Evolutionary conservation across 2,329 filamentous ascomycete species (phyloP), one percentile per base, ranked within the genome.

Genomic region (Phoma sp.): DNA sequence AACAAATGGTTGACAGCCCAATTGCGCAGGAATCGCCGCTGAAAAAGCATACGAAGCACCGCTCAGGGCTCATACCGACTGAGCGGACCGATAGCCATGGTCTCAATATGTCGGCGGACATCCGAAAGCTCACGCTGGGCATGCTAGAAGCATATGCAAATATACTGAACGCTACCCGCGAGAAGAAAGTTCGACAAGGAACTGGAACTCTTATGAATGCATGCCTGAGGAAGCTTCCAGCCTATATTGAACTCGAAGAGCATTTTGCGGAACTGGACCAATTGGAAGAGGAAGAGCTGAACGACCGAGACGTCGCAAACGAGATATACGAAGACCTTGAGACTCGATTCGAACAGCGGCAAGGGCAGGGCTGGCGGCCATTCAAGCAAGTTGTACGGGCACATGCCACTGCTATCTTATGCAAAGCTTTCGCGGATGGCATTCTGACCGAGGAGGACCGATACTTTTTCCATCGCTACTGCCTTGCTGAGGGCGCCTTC

Each of bases 261-360:
- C 49, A 75, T 33, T 77, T 74, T 55, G 69, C 69, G 4, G 59
- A 67, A 18, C 58, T 73, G 10, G 69, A 73, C 29, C 60, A 58
- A 35, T 53, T 67, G 23, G 65, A 71, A 10, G 67, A 70, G 7
- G 58, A 65, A 7, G 70, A 74, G 10, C 13, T n/a, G 4, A 68
- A 71, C 4, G 68, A 69, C 8, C 64, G 67, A 4, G 76, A 78
- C 43, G 57, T 75, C 7, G 62, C 67, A 6, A 66, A 64, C 13
- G 75, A 77, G 25, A 64, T 79, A 7, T 78, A 78, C 55, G 63
- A 67, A 10, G 68, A 78, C 14, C 65, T 79, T 4, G 76, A 78
- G 47, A 55, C 63, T 9, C 58, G 59, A 3, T 71, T 77, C 46
- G 74, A 74, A 42, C 66, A 70, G 25, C 51, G 59, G 4, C 45